Evolutionary conservation across 202 grass and related monocot species (phyloP), one percentile per base, ranked within the genome.

Genomic region (Hordeum pubiflorum): DNA sequence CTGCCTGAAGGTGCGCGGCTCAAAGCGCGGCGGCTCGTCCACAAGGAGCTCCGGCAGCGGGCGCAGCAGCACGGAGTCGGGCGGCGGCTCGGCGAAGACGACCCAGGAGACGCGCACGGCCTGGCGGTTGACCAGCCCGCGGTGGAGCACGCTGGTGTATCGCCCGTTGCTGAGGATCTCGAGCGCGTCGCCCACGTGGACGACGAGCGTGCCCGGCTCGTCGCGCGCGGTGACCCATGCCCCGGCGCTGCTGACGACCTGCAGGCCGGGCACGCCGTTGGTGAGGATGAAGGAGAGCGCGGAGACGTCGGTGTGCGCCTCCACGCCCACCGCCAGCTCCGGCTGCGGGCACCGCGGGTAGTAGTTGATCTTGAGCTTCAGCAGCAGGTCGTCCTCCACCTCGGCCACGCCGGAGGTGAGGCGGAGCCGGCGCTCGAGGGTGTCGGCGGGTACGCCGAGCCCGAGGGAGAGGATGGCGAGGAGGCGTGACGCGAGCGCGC

Each of bases 351-450:
- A 97, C 26, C 36, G 39, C 0, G 94, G 94, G 86, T 97, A 97
- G 81, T 97, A 97, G 76, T 97, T 97, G 58, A 97, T 97, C 89
- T 97, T 97, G 31, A 97, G 4, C 82, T 97, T 89, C 32, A 94
- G 84, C 6, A 87, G 59, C 27, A 94, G 84, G 36, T 90, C 91
- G n/a, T 69, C 65, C 10, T 40, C 65, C 14, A 33, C 29, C 7
- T 10, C 1, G 7, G 0, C 14, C 0, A 2, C 9, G 36, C 20
- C 10, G 11, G 37, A 12, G 21, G 41, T 39, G 13, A 3, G 37
- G 21, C 66, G 38, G 23, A 97, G 83, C n/a, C 78, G 72, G 4
- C 14, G 32, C 64, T 97, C 89, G 0, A 97, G 89, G 31, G 41
- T 82, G 7, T 2, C 26, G 8, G 72, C 22, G 4, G 48, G 61